Evolutionary conservation across 345 rosid species (phyloP).

Genomic region (Pugionium dolabratum): DNA sequence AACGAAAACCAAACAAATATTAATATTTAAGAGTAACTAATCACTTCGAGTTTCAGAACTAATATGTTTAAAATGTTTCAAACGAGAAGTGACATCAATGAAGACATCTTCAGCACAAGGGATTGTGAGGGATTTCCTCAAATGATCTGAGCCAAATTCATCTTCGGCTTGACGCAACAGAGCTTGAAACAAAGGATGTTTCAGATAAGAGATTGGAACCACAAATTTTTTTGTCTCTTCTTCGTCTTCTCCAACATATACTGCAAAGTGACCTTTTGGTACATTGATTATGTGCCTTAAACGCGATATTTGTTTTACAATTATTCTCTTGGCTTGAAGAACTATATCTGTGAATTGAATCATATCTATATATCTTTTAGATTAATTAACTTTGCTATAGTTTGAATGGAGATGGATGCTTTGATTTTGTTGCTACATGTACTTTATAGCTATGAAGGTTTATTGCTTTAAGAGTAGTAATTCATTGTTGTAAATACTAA

Average conservation of each 20-base stretch:
- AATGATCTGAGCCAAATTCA: slow-evolving; percentile 38
- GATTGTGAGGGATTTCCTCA: slow-evolving; percentile 36
- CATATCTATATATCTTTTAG: slow-evolving; percentile 14
- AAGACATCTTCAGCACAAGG: slow-evolving; percentile 34
- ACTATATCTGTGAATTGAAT: slow-evolving; percentile 1
- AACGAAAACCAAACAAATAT: slow-evolving; percentile 1
- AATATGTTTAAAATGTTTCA: slow-evolving; percentile 8
- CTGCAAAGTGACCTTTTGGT: slow-evolving; percentile 24
- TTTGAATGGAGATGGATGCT: slow-evolving; percentile 2
- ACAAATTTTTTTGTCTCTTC: slow-evolving; percentile 39
- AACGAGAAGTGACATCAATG: slow-evolving; percentile 22
- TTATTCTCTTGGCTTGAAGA: slow-evolving; percentile 11
- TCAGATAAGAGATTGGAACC: slow-evolving; percentile 47
- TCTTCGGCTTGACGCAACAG: slow-evolving; percentile 42
- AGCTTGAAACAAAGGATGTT: slow-evolving; percentile 43
- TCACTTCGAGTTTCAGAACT: not conserved
- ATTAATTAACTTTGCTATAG: not conserved
- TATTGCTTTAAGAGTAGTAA: slow-evolving; percentile 19
- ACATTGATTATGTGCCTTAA: slow-evolving; percentile 4
- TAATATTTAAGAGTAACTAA: not conserved
- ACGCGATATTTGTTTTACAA: not conserved
- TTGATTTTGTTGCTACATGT: slow-evolving; percentile 8
- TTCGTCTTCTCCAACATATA: slow-evolving; percentile 35
- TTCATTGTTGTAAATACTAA: not conserved
- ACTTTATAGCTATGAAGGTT: slow-evolving; percentile 19